Evolutionary conservation across 306 rosid species (phyloP), one percentile per base, ranked within the genome.

Genomic region (Dicorynia guianensis): DNA sequence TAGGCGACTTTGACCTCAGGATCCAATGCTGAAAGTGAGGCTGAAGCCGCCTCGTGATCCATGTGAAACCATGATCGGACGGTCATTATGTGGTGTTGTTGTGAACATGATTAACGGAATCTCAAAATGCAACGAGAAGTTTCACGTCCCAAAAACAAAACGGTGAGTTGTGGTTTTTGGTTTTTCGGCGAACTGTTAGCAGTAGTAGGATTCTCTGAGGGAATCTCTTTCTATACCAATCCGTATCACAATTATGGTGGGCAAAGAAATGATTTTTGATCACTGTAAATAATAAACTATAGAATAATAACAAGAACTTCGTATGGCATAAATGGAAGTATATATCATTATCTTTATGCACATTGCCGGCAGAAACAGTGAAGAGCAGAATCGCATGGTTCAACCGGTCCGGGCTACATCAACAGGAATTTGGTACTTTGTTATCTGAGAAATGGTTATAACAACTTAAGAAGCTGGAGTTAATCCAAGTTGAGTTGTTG

Each of bases 41-140:
- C 69, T 11, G 8, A 20, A 65, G 15, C 52, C 30, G 52, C 60
- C 35, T 18, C 43, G 18, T 67, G 20, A 69, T 42, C 49, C 47
- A 12, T 7, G 30, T 62, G 18, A 3, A 12, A 0, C n/a, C 15
- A 62, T 36, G 15, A 76, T 67, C 70, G 5, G 1, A 52, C 56
- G 57, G 48, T 42, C 71, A 60, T 7, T 38, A 5, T 33, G 4
- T 25, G 25, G 15, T 4, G 38, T 12, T 4, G 6, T 18, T 15
- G 9, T 1, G 3, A 20, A 20, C 25, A 5, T 55, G n/a, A n/a
- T n/a, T n/a, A n/a, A n/a, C n/a, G n/a, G n/a, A n/a, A n/a, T n/a
- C n/a, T n/a, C n/a, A n/a, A 72, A 48, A 33, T 62, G 78, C 62
- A 72, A 34, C 69, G 11, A 9, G 48, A 59, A 60, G 34, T 42